A percentile compares a stretch with the other conserved stretches of the same genome.
These are phyloP conservation scores for Triticum turgidum DNA, from an alignment of 176 grass and related monocot species.

Conservation along the genomic window DNA sequence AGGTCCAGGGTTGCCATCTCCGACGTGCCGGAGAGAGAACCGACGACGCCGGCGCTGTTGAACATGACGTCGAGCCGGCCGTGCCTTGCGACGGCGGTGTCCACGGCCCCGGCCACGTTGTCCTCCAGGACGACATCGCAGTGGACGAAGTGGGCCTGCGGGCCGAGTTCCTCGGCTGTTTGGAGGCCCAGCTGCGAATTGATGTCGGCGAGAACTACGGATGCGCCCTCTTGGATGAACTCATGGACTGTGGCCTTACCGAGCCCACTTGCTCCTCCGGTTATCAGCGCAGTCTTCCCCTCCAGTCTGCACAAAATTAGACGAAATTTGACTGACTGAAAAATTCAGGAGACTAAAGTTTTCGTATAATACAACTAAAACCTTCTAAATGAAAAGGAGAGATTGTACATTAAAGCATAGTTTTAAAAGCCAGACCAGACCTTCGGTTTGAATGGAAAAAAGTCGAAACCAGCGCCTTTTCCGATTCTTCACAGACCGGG, in stretches of 20 bases:
- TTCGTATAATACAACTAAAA: too few species aligned
- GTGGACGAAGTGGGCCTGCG: constrained; percentile 47
- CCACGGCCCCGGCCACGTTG: constrained; percentile 54
- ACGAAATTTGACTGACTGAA: neutral
- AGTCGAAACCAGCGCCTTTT: too few species aligned
- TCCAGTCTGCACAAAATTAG: constrained; percentile 31
- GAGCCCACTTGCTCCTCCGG: constrained; percentile 70
- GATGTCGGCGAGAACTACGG: constrained; percentile 64
- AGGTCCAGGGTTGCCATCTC: constrained; percentile 61
- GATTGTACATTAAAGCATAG: too few species aligned
- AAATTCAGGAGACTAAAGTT: too few species aligned
- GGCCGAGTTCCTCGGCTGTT: constrained; percentile 40
- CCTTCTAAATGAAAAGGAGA: too few species aligned
- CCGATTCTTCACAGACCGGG: too few species aligned
- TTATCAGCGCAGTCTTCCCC: constrained; percentile 75
- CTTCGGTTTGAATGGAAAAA: too few species aligned
- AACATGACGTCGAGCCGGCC: constrained; percentile 67
- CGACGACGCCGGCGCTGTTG: constrained; percentile 64
- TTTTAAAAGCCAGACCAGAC: too few species aligned
- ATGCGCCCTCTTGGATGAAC: constrained; percentile 77
- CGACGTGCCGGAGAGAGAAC: constrained; percentile 25
- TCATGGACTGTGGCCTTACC: constrained; percentile 73
- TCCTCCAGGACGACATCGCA: constrained; percentile 70
- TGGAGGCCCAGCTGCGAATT: constrained; percentile 36
- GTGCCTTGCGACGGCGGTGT: constrained; percentile 50